These are phyloP conservation scores for Neophaeococcomyces mojaviensis DNA, from an alignment of 2,329 filamentous ascomycete species.

Conservation along the genomic window DNA sequence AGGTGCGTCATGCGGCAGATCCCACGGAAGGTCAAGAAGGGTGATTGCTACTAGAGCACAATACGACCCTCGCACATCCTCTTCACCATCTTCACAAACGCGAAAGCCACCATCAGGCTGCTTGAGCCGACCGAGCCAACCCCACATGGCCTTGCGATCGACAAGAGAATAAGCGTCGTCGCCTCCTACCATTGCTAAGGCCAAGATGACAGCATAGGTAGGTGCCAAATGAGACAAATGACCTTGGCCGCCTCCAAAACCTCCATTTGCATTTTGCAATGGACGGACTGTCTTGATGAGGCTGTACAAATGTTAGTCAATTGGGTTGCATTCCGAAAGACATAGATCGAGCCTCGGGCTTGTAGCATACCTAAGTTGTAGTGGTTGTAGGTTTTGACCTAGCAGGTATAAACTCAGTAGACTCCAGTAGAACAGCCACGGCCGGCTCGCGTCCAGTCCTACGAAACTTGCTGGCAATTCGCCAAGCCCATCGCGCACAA, in stretches of 20 bases:
- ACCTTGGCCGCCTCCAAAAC: slow-evolving; percentile 89
- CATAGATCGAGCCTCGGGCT: background rate
- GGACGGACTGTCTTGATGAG: slow-evolving; percentile 67
- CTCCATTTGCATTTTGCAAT: slow-evolving; percentile 75
- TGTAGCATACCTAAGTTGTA: slow-evolving; percentile 49
- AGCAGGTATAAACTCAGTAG: slow-evolving; percentile 67
- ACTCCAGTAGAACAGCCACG: slow-evolving; percentile 94
- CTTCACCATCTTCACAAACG: slow-evolving; percentile 77
- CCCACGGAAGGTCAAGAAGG: slow-evolving; percentile 72
- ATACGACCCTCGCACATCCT: slow-evolving; percentile 89
- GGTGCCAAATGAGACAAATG: slow-evolving; percentile 83
- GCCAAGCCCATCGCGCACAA: slow-evolving; percentile 42
- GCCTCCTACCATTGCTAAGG: slow-evolving; percentile 70
- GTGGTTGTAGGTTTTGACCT: slow-evolving; percentile 62
- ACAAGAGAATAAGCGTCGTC: slow-evolving; percentile 65
- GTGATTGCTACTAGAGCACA: slow-evolving; percentile 81
- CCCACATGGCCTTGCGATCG: slow-evolving; percentile 80
- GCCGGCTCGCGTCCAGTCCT: slow-evolving; percentile 73
- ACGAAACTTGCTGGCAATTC: slow-evolving; percentile 64
- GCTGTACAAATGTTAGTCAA: slow-evolving; percentile 27
- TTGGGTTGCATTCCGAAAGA: background rate
- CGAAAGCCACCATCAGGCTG: slow-evolving; percentile 83
- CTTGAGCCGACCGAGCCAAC: slow-evolving; percentile 80
- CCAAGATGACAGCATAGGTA: slow-evolving; percentile 76
- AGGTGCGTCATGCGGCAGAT: slow-evolving; percentile 65